Base-by-base conservation (phyloP, 1,139 yeast species). In the Yamadazyma dushanensis region DNA sequence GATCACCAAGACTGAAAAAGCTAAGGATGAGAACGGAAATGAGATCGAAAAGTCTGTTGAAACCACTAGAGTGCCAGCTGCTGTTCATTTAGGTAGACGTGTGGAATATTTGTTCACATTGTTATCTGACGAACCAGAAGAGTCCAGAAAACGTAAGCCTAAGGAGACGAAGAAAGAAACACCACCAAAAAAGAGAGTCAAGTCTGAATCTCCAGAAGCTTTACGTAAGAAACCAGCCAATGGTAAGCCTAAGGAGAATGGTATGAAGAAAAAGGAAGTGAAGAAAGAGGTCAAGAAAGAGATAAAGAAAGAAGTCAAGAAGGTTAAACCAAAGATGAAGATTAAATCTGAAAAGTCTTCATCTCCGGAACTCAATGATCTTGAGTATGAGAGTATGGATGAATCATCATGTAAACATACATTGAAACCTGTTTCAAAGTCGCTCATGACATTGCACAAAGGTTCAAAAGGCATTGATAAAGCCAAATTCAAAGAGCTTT, bases 61-160 rank as follows among this genome's bases (percentile, higher is more conserved):
- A 26, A 42, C 38, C 7, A 20, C 39, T 43, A 83, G 82, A 50
- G 85, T 83, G 8, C 99, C 99, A 1, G 95, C 95, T 5, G 77
- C 97, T 2, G 94, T 92, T 8, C 99, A 92, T 61, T 68, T 94
- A 35, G 90, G 89, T n/a, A 78, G 99, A 59, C 78, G 99, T 53
- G 83, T 87, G 2, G 98, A 94, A 56, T 92, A 90, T 51, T 70
- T 92, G 49, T 74, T 90, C 29, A 64, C 80, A 2, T 80, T 87
- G 19, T 62, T 92, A 46, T 75, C 75, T 8, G 75, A 69, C 21
- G 35, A 32, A 20, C 34, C 30, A 19, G 25, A 30, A 16, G 34
- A 30, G 26, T 37, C 42, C 29, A 39, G 36, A 37, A 38, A 45
- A 39, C 41, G 47, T 37, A 29, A 46, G 27, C 31, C 37, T 26